Conservation (phyloP, 352 stramenopile species). For the Phytophthora sp. region DNA sequence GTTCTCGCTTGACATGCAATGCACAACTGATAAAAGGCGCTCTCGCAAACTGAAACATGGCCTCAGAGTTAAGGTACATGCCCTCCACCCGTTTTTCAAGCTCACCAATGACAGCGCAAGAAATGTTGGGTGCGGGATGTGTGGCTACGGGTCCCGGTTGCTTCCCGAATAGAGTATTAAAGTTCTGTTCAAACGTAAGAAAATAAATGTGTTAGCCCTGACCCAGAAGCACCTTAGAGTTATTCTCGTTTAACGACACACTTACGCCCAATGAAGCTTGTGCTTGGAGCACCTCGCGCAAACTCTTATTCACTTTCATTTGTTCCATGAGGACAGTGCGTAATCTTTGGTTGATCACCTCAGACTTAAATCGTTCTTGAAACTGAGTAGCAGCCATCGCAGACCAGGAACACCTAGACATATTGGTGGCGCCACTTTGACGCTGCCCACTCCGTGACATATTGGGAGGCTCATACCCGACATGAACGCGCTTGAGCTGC, state of each 20-base stretch:
- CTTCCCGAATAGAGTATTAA: slow-evolving; percentile 1
- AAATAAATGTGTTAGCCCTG: neutral
- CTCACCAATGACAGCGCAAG: slow-evolving; percentile 14
- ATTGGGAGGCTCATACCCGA: neutral
- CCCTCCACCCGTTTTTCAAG: slow-evolving; percentile 27
- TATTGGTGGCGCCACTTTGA: neutral
- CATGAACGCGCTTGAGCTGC: slow-evolving; percentile 14
- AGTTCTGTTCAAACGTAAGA: neutral
- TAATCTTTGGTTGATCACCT: slow-evolving; percentile 31
- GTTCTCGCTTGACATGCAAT: neutral
- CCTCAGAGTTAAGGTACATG: slow-evolving; percentile 29
- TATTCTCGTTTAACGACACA: neutral
- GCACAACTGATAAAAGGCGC: neutral
- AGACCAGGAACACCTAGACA: slow-evolving; percentile 22
- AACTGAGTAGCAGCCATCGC: slow-evolving; percentile 23
- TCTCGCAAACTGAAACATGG: slow-evolving; percentile 9
- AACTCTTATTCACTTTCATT: slow-evolving; percentile 11
- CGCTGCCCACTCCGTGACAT: neutral
- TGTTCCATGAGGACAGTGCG: slow-evolving; percentile 20
- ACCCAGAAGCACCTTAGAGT: neutral
- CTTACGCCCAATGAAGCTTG: slow-evolving; percentile 23
- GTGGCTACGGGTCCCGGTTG: neutral
- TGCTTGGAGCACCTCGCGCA: slow-evolving; percentile 23
- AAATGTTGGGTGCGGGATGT: neutral
- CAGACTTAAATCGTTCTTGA: slow-evolving; percentile 25